Conservation (phyloP, 306 rosid genomes). For the Cucumis melo region DNA sequence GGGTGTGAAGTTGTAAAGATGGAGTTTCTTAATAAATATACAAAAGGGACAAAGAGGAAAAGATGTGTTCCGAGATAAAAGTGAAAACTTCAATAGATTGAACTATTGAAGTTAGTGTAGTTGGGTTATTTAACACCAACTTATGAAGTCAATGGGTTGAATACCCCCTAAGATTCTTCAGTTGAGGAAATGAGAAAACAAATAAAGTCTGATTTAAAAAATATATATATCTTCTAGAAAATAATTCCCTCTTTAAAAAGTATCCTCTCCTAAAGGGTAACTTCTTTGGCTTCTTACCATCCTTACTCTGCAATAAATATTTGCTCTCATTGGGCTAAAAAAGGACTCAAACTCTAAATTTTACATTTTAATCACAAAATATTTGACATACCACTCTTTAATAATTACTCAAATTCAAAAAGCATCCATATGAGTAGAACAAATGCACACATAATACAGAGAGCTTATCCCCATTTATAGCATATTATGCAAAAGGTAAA, state of each 20-base stretch:
- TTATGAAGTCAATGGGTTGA: too few relatives aligned
- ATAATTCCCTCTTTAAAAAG: not conserved
- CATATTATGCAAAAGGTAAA: not conserved
- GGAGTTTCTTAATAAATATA: too few relatives aligned
- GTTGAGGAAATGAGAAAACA: not conserved
- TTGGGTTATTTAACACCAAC: too few relatives aligned
- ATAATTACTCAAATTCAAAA: not conserved
- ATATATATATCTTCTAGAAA: not conserved
- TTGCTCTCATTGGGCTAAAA: not conserved
- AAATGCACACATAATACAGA: not conserved
- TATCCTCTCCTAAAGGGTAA: not conserved
- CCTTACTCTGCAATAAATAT: not conserved
- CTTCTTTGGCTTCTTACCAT: not conserved
- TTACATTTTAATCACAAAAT: not conserved
- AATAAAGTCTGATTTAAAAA: not conserved
- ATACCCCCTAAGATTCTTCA: not conserved
- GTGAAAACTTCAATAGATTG: too few relatives aligned
- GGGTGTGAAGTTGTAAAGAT: too few relatives aligned
- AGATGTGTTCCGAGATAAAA: too few relatives aligned
- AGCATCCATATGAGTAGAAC: not conserved
- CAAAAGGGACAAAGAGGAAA: too few relatives aligned
- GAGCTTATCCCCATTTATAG: not conserved
- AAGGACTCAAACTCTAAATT: not conserved
- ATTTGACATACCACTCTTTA: not conserved
- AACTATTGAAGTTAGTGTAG: too few relatives aligned